phyloP scores from a whole-genome alignment of 1,139 yeast genomes.

The Candida sp. region DNA sequence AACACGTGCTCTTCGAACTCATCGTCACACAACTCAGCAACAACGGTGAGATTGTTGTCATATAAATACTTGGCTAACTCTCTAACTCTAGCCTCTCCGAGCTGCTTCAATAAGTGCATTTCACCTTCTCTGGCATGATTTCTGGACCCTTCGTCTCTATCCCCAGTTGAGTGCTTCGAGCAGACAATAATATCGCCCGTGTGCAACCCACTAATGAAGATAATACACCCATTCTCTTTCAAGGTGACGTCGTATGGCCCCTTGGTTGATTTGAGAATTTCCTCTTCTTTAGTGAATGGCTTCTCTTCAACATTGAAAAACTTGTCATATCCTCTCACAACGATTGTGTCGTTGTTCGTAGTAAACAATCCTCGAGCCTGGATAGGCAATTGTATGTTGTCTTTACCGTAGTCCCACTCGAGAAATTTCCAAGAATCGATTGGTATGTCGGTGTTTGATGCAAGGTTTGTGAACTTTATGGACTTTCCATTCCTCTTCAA shows the following conservation, averaged over 20 bases:
- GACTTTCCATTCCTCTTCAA: constrained; percentile 28
- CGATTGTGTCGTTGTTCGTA: constrained; percentile 47
- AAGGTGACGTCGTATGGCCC: constrained; percentile 87
- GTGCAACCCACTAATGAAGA: constrained; percentile 75
- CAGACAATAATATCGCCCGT: constrained; percentile 83
- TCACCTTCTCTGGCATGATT: constrained; percentile 86
- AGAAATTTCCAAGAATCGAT: constrained; percentile 75
- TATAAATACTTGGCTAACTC: constrained; percentile 63
- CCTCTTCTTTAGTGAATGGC: constrained; percentile 51
- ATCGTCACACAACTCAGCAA: constrained; percentile 94
- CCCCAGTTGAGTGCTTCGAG: constrained; percentile 89
- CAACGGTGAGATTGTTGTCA: constrained; percentile 71
- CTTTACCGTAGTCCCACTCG: constrained; percentile 83
- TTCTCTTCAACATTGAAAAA: constrained; percentile 86
- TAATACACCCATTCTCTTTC: constrained; percentile 95
- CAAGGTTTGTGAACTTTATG: constrained; percentile 22
- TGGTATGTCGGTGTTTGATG: constrained; percentile 10
- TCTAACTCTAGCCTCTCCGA: constrained; percentile 34
- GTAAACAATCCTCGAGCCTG: constrained; percentile 91
- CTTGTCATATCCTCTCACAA: constrained; percentile 91
- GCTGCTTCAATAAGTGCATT: constrained; percentile 55
- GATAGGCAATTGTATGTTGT: constrained; percentile 57
- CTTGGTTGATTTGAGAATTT: constrained; percentile 46
- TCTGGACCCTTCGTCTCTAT: constrained; percentile 49
- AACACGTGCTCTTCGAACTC: constrained; percentile 93